A percentile compares a stretch with the other conserved stretches of the same genome.
phyloP scores from a whole-genome alignment of 2,329 filamentous ascomycete genomes.

The Davidsoniella eucalypti region DNA sequence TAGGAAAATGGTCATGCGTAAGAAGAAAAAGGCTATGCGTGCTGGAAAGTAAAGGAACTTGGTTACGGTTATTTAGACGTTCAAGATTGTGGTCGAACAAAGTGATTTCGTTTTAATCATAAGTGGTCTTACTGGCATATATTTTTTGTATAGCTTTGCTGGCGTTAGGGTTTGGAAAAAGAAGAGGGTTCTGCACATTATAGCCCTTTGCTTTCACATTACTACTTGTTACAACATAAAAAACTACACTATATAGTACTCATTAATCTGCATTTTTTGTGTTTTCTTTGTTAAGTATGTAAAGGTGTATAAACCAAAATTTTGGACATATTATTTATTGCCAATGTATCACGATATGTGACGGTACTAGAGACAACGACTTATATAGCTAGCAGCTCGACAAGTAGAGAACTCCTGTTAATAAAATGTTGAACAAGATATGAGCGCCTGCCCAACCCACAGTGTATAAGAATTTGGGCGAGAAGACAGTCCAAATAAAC shows the following conservation, averaged over 20 bases:
- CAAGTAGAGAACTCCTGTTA: constrained; percentile 39
- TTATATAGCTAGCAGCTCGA: not conserved
- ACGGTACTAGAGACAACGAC: not conserved
- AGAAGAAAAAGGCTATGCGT: constrained; percentile 11
- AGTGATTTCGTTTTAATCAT: too few species aligned
- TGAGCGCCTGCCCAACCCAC: constrained; percentile 88
- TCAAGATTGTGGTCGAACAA: not conserved
- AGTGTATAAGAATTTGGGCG: constrained; percentile 85
- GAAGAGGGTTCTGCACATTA: constrained; percentile 9
- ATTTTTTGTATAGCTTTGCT: constrained; percentile 6
- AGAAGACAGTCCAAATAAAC: constrained; percentile 98
- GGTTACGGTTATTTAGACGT: not conserved
- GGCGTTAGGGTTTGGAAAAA: constrained; percentile 14
- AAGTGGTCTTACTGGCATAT: not conserved
- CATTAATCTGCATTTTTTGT: too few species aligned
- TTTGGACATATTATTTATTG: not conserved
- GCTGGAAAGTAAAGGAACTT: not conserved
- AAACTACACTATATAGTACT: too few species aligned
- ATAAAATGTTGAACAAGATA: constrained; percentile 49
- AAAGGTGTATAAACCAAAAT: not conserved
- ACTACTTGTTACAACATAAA: not conserved
- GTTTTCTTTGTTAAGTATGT: not conserved
- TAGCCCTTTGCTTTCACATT: constrained; percentile 7
- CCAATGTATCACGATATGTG: not conserved
- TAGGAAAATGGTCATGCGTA: constrained; percentile 12